Evolutionary conservation across 139 green algal genomes (phyloP), one percentile per base, ranked within the genome.

Genomic region (Bryopsis sp.): DNA sequence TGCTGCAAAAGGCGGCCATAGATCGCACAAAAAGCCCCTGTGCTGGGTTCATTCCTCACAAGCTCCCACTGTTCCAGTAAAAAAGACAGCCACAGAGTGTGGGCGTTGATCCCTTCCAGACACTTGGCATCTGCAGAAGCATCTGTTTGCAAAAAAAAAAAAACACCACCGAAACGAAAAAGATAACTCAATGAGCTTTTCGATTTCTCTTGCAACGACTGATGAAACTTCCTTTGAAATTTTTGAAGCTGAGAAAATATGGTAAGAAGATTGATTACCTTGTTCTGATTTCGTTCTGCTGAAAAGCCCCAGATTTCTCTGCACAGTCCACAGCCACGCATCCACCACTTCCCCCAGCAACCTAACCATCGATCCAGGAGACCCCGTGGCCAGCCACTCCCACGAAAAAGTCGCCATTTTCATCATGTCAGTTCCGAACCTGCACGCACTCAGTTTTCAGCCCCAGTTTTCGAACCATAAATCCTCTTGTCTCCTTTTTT

Each of bases 231-330:
- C n/a, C n/a, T n/a, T n/a, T n/a, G n/a, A n/a, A n/a, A n/a, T n/a
- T n/a, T n/a, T n/a, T n/a, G n/a, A n/a, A n/a, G n/a, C n/a, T n/a
- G n/a, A n/a, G n/a, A n/a, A n/a, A n/a, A n/a, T n/a, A n/a, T n/a
- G 57, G 68, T 50, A 64, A 32, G 63, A 65, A 39, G 48, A 60
- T 19, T 22, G 57, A 8, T 47, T 31, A 6, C 71, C 78, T 7
- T 54, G 35, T 39, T 50, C 39, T 22, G 33, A 61, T 32, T 50
- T 72, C 39, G 8, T 48, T 15, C 43, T 28, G 36, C 38, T 73
- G 71, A 92, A 94, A 4, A 94, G 75, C 6, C 87, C 87, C 54
- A 85, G 19, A 0, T 73, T 58, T 2, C 72, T 70, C 22, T 86
- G 72, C 0, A 82, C 64, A 0, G 78, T 87, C 57, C 36, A 72